Percentiles rank a stretch among this genome's conserved stretches.
Conservation (phyloP, 2,329 filamentous ascomycete species). For the Talaromyces islandicus region DNA sequence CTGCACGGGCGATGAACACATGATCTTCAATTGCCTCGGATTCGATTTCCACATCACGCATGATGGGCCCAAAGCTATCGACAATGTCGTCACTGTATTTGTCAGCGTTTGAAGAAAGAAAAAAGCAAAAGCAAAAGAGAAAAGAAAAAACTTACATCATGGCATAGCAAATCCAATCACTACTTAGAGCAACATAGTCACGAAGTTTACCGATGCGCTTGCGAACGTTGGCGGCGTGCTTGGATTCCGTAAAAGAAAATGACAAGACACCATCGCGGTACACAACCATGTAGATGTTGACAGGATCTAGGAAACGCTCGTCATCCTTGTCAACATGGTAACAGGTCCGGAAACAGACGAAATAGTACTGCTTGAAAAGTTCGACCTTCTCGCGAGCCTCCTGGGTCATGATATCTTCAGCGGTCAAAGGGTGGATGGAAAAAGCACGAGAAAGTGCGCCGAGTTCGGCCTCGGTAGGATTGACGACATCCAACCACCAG, state of each 20-base stretch:
- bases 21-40: constrained; percentile 93
- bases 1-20: constrained; percentile 83
- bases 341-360: constrained; percentile 95
- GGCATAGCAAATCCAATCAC: constrained; percentile 98
- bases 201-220: constrained; percentile 88
- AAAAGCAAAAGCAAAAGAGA: neutral
- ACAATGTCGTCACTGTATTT: constrained; percentile 79
- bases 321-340: constrained; percentile 72
- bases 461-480: constrained; percentile 82
- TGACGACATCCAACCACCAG: constrained; percentile 98
- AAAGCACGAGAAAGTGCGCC: constrained; percentile 88
- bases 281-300: constrained; percentile 95
- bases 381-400: constrained; percentile 98
- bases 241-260: constrained; percentile 85
- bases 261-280: constrained; percentile 93
- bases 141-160: constrained; percentile 64
- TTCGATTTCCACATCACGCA: constrained; percentile 78
- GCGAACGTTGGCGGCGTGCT: constrained; percentile 81
- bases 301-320: constrained; percentile 81
- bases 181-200: constrained; percentile 89
- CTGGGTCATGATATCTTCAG: constrained; percentile 92
- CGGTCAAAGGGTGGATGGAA: constrained; percentile 88
- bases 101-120: neutral
- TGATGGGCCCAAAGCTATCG: constrained; percentile 86
- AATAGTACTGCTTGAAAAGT: constrained; percentile 95